Evolutionary conservation across 31 red algal species (phyloP).

Genomic region (Pterothamnion heteromorphum): DNA sequence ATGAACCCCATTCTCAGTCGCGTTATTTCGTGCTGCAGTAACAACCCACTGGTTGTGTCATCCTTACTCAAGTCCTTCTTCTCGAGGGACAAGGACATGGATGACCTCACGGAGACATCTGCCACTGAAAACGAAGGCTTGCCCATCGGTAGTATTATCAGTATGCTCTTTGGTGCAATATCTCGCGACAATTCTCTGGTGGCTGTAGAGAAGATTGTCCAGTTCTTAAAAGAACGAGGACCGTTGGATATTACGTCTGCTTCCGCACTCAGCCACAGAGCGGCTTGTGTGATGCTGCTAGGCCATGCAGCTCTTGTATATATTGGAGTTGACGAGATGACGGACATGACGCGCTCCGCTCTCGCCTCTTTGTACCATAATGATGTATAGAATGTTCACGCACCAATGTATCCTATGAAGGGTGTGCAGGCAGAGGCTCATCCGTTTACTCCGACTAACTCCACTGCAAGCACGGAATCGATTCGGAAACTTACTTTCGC

Average conservation of each 20-base stretch:
- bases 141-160: constrained; percentile 41
- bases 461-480: neutral
- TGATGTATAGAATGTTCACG: constrained; percentile 30
- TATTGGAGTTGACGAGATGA: constrained; percentile 32
- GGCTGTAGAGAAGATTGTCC: constrained; percentile 21
- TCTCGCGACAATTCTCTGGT: constrained; percentile 24
- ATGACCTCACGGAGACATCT: neutral
- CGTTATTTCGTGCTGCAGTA: neutral
- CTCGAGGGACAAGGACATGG: neutral
- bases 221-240: neutral
- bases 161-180: constrained; percentile 30
- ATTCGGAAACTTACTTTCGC: neutral
- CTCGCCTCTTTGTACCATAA: constrained; percentile 48
- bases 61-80: constrained; percentile 1
- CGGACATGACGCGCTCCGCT: constrained; percentile 33
- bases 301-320: constrained; percentile 34
- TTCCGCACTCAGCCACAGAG: constrained; percentile 35
- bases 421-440: neutral
- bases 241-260: neutral
- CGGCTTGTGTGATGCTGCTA: constrained; percentile 45
- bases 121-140: constrained; percentile 27
- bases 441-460: neutral
- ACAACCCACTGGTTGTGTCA: neutral
- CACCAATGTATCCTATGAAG: constrained; percentile 49
- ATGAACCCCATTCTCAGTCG: constrained; percentile 59